Base-by-base conservation (phyloP, 768 basidiomycete genomes). In the Pleurotus eryngii region DNA sequence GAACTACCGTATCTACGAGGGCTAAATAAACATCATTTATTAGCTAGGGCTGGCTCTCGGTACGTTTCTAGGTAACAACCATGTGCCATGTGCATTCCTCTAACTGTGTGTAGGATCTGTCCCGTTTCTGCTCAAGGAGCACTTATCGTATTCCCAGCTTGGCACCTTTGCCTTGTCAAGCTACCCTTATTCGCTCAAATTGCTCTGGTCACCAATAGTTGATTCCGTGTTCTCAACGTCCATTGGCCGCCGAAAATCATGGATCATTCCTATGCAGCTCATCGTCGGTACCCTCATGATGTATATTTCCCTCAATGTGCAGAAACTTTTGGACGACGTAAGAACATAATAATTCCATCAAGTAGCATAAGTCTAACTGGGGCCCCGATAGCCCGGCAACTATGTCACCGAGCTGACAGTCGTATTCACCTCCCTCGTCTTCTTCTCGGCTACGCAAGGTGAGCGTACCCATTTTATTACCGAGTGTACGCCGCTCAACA, bases 381-480 rank as follows among this genome's bases (percentile, higher is more conserved):
- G 58, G 24, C 24, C 42, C 57, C 37, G 49, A 26, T 70, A 98
- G 96, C 92, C 96, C 11, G 83, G 83, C 46, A 81, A 94, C 38
- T 81, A 96, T 70, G 78, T 99, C 26, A 65, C 73, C 18, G 83
- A 88, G 62, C 75, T 99, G 43, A 96, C 96, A 3, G 74, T 81
- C 49, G 74, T 95, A 18, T 99, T 98, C 68, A 92, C 94, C 1
- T 81, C 86, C 27, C 83, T 99, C 39, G 95, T 99, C 35, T 82
- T 94, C 63, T 90, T 98, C 65, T 95, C 97, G 15, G 97, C 97
- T 5, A 99, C 97, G 0, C 97, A 99, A 84, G 95, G 94, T 89
- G 60, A 49, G 79, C 63, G 30, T 46, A 8, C 50, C n/a, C 43
- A 22, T 38, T 58, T 8, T 5, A 40, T 37, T 24, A 39, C 15